Percentiles rank a stretch among this genome's conserved stretches.
Conservation (phyloP, 202 grass and related monocot genomes). For the Setaria viridis region DNA sequence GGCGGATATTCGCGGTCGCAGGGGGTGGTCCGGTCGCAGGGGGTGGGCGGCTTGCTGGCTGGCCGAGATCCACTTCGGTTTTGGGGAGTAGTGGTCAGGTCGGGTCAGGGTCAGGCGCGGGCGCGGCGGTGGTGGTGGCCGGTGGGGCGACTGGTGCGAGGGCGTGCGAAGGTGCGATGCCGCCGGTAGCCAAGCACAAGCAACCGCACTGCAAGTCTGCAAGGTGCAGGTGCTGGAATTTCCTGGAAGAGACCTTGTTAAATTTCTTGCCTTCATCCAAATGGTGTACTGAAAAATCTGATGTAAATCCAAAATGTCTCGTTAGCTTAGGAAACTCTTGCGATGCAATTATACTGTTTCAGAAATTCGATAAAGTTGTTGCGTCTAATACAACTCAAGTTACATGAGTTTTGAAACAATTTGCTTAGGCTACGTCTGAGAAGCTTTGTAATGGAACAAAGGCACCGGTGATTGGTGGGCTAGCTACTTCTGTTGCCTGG, state of each 20-base stretch:
- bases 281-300: background rate
- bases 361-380: background rate
- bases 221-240: background rate
- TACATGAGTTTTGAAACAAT: background rate
- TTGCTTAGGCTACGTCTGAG: background rate
- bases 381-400: background rate
- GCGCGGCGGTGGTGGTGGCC: background rate
- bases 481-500: background rate
- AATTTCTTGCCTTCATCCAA: too few relatives aligned
- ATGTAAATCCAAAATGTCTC: background rate
- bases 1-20: constrained; percentile 42
- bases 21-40: constrained; percentile 22
- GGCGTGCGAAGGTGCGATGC: background rate
- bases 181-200: background rate
- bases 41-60: constrained; percentile 22
- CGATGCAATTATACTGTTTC: background rate
- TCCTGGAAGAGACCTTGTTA: background rate
- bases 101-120: background rate
- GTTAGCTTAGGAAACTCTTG: background rate
- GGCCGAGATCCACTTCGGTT: constrained; percentile 40
- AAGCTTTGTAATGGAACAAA: background rate
- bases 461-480: background rate
- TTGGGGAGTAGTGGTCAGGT: background rate
- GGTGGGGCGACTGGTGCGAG: constrained; percentile 10
- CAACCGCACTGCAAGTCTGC: background rate